Percentiles rank a stretch among this genome's conserved stretches.
phyloP scores from a whole-genome alignment of 2,329 filamentous ascomycete genomes.

The Diaporthe sp. region DNA sequence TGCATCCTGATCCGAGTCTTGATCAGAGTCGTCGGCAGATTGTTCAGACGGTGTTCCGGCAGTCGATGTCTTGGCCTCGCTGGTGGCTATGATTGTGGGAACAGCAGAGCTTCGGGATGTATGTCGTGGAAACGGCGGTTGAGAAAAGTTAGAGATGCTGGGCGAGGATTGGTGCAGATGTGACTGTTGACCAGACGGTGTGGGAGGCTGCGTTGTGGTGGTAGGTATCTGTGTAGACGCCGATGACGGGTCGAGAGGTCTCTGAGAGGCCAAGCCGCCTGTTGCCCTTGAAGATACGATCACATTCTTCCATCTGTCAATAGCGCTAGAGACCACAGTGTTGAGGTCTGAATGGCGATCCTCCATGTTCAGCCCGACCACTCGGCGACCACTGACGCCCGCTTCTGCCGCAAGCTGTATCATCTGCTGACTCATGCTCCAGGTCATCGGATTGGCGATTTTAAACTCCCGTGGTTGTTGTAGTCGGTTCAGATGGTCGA shows the following conservation, averaged over 20 bases:
- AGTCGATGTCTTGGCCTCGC: conserved; percentile 39
- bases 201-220: conserved; percentile 44
- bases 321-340: conserved; percentile 65
- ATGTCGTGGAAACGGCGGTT: conserved; percentile 20
- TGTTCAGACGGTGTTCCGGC: conserved; percentile 36
- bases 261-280: conserved; percentile 64
- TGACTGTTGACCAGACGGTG: conserved; percentile 42
- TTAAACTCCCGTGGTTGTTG: conserved; percentile 74
- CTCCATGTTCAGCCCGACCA: conserved; percentile 62
- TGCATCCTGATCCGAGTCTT: conserved; percentile 35
- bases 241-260: conserved; percentile 56
- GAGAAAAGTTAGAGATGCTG: conserved; percentile 43
- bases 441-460: conserved; percentile 63
- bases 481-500: conserved; percentile 70
- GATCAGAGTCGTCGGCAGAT: conserved; percentile 33
- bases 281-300: conserved; percentile 64
- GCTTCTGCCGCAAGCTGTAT: conserved; percentile 62
- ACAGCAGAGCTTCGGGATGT: conserved; percentile 28
- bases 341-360: conserved; percentile 67
- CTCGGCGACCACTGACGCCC: conserved; percentile 55
- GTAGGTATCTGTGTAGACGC: conserved; percentile 41
- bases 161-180: conserved; percentile 45
- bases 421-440: conserved; percentile 64
- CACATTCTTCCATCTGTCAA: conserved; percentile 74
- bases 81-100: conserved; percentile 25